Evolutionary conservation across 2,329 filamentous ascomycete species (phyloP).

Genomic region (Aspergillus quadrilineatus): DNA sequence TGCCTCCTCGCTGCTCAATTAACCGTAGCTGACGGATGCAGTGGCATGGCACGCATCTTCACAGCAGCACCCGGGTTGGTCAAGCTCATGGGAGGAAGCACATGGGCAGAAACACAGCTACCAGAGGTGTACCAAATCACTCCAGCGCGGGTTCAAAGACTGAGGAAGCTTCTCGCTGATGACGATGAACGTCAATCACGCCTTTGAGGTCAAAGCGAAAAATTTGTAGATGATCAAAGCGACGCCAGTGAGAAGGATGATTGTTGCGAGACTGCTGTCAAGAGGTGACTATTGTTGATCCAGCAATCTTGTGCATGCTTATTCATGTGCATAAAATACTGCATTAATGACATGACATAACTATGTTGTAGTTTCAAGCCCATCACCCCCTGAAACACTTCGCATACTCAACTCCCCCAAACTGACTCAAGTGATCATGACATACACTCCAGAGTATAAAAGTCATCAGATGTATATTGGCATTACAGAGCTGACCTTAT

Average conservation of each 20-base stretch:
- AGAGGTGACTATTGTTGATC: background rate
- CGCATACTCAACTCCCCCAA: too few species aligned
- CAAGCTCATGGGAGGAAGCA: background rate
- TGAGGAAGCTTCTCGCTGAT: background rate
- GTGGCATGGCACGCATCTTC: conserved; percentile 8
- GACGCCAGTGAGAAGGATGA: background rate
- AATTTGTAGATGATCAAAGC: too few species aligned
- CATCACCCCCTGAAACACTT: too few species aligned
- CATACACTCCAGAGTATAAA: too few species aligned
- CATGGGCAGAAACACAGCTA: conserved; percentile 1
- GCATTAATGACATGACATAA: background rate
- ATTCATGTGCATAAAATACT: background rate
- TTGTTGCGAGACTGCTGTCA: background rate
- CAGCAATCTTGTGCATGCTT: background rate
- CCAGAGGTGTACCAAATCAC: conserved; percentile 2
- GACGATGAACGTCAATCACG: background rate
- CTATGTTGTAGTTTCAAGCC: background rate
- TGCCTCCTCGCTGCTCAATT: too few species aligned
- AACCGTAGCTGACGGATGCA: background rate
- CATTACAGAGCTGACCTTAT: too few species aligned
- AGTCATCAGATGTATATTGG: too few species aligned
- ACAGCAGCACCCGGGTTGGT: conserved; percentile 4
- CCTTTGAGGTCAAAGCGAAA: background rate
- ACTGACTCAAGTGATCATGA: too few species aligned
- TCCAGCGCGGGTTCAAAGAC: background rate